Conservation (phyloP, 1,284 basidiomycete species). For the Fomitiporia mediterranea region DNA sequence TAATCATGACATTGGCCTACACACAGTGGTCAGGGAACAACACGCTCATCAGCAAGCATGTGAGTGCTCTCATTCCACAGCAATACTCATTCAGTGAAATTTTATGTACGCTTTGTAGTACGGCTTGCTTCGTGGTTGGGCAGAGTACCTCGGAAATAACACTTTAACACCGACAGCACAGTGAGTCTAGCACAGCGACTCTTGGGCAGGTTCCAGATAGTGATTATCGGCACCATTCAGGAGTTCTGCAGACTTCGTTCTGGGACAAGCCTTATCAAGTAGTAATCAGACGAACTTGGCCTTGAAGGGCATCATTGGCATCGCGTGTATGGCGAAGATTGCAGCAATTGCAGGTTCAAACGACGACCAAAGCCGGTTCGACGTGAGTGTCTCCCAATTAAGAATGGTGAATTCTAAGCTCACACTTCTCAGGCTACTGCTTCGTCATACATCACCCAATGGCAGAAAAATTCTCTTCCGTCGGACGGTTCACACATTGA, state of each 20-base stretch:
- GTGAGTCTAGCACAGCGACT: constrained; percentile 24
- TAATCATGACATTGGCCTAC: constrained; percentile 37
- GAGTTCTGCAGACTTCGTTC: constrained; percentile 4
- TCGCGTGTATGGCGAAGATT: constrained; percentile 39
- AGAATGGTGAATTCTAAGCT: neutral
- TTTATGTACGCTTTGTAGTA: constrained; percentile 32
- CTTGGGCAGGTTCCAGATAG: neutral
- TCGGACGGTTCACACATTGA: constrained; percentile 21
- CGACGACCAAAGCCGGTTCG: constrained; percentile 27
- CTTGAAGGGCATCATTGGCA: constrained; percentile 40
- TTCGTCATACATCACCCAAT: constrained; percentile 8
- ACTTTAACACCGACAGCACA: constrained; percentile 34
- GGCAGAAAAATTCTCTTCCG: constrained; percentile 17
- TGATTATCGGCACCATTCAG: neutral
- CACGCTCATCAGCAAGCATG: constrained; percentile 18
- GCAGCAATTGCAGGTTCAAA: constrained; percentile 28
- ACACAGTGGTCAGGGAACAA: constrained; percentile 34
- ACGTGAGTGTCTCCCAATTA: neutral
- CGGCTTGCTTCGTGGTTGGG: constrained; percentile 37
- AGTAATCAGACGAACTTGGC: constrained; percentile 33
- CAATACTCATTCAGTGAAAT: neutral
- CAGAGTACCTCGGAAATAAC: constrained; percentile 34
- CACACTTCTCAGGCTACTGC: constrained; percentile 3
- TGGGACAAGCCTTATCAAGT: constrained; percentile 8
- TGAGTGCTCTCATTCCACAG: neutral